Evolutionary conservation across 2,329 filamentous ascomycete species (phyloP).

Genomic region (Phoma sp.): DNA sequence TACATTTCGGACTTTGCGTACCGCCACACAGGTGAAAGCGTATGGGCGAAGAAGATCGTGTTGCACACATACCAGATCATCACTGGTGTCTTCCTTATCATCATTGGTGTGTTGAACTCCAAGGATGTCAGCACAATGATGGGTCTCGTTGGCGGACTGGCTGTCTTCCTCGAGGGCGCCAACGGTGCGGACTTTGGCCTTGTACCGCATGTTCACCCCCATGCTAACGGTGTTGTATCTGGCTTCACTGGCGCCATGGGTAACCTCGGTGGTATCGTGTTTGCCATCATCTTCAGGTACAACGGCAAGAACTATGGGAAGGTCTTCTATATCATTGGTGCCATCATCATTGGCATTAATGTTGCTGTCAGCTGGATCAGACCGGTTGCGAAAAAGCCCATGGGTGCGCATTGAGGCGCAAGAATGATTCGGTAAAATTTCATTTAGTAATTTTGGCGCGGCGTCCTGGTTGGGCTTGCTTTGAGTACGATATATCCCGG

Average conservation of each 20-base stretch:
- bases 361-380: slow-evolving; percentile 67
- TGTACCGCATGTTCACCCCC: slow-evolving; percentile 82
- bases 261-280: slow-evolving; percentile 83
- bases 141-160: slow-evolving; percentile 74
- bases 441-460: slow-evolving; percentile 6
- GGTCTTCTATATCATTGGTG: slow-evolving; percentile 80
- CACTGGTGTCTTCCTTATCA: slow-evolving; percentile 64
- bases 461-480: slow-evolving; percentile 3
- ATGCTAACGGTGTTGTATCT: slow-evolving; percentile 77
- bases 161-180: slow-evolving; percentile 79
- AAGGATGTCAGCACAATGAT: slow-evolving; percentile 69
- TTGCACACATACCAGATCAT: slow-evolving; percentile 61
- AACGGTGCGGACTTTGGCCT: slow-evolving; percentile 86
- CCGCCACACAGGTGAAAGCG: slow-evolving; percentile 47
- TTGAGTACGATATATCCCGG: slow-evolving; percentile 1
- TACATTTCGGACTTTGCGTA: slow-evolving; percentile 62
- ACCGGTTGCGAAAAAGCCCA: slow-evolving; percentile 59
- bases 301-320: slow-evolving; percentile 68
- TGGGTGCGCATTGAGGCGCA: background rate
- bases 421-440: background rate
- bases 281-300: slow-evolving; percentile 81
- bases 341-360: slow-evolving; percentile 73
- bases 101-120: slow-evolving; percentile 66
- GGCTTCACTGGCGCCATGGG: slow-evolving; percentile 80
- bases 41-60: slow-evolving; percentile 68